Conservation (phyloP, 257 asterid species). For the Capsicum chinense region DNA sequence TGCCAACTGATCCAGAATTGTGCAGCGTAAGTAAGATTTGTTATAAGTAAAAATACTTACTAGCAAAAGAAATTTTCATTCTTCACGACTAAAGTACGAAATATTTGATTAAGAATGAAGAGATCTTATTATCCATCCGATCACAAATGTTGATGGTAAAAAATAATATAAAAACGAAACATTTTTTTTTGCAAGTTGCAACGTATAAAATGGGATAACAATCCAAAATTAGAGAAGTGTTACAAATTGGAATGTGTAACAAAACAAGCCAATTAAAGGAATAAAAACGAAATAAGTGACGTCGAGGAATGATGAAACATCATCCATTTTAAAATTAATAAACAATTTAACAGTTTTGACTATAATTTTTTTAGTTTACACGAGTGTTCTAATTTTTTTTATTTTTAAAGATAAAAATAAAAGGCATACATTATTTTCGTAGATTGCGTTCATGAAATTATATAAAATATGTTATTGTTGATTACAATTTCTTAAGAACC, state of each 20-base stretch:
- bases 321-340: background rate
- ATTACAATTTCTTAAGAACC: background rate
- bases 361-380: background rate
- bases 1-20: background rate
- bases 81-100: no score
- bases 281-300: conserved; percentile 14
- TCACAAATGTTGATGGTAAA: no score
- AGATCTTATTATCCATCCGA: no score
- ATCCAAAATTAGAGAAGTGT: background rate
- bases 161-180: background rate
- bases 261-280: conserved; percentile 2
- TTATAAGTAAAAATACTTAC: no score
- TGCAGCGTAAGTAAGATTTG: no score
- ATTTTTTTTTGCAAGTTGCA: conserved; percentile 1
- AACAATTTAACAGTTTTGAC: background rate
- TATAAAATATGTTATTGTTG: background rate
- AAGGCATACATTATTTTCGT: no score
- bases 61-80: no score
- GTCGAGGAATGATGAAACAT: background rate
- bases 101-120: no score
- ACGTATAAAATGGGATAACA: background rate
- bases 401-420: no score
- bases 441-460: no score
- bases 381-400: no score
- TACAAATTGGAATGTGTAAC: background rate